These are phyloP conservation scores for Arthrobotrys megalospora DNA, from an alignment of 2,329 filamentous ascomycete species.

Conservation along the genomic window DNA sequence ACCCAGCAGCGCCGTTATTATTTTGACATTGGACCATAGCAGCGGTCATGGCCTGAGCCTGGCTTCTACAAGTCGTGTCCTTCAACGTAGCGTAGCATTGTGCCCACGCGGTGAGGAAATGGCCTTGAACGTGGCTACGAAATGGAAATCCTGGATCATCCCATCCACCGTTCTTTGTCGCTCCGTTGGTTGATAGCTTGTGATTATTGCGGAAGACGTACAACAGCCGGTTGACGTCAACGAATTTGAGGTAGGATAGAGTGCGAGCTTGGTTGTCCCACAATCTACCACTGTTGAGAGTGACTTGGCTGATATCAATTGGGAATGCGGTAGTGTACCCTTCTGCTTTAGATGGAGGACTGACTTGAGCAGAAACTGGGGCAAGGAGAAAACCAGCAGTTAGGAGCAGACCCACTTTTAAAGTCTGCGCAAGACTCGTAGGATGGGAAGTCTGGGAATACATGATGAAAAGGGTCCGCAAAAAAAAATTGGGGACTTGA, in stretches of 20 bases:
- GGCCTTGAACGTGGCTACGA: slow-evolving; percentile 71
- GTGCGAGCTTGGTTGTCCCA: slow-evolving; percentile 70
- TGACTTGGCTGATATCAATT: slow-evolving; percentile 68
- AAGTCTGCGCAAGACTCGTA: neutral
- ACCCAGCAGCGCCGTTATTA: slow-evolving; percentile 70
- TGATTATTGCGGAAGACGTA: slow-evolving; percentile 71
- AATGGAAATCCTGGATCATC: slow-evolving; percentile 73
- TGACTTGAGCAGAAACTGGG: slow-evolving; percentile 62
- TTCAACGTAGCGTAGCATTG: slow-evolving; percentile 70
- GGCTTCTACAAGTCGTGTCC: slow-evolving; percentile 69
- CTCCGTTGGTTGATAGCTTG: slow-evolving; percentile 70
- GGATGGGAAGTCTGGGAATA: too few relatives aligned
- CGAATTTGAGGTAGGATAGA: slow-evolving; percentile 69
- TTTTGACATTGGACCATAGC: slow-evolving; percentile 72
- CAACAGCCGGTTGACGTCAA: slow-evolving; percentile 70
- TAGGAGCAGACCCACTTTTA: neutral
- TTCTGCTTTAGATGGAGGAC: slow-evolving; percentile 64
- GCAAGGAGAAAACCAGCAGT: neutral
- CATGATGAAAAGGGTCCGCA: too few relatives aligned
- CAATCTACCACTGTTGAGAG: slow-evolving; percentile 68
- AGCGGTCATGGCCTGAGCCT: slow-evolving; percentile 70
- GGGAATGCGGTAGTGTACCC: slow-evolving; percentile 66
- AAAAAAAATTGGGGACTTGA: too few relatives aligned
- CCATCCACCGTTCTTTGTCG: slow-evolving; percentile 71
- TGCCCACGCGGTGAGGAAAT: slow-evolving; percentile 71